phyloP scores from a whole-genome alignment of 2,329 filamentous ascomycete species.

The Mycosphaerella arachidis region DNA sequence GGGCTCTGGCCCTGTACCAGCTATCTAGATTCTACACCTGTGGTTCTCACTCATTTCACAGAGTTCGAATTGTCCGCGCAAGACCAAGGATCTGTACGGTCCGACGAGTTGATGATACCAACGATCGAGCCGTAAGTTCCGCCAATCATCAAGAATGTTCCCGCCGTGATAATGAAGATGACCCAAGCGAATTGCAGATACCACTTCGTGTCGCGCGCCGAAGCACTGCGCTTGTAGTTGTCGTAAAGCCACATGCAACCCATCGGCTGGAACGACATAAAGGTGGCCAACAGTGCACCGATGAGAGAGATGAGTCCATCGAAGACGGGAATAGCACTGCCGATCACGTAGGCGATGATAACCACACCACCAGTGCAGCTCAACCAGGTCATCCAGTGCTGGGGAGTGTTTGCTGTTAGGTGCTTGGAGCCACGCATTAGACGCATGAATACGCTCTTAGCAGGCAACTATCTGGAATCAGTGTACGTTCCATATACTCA shows the following conservation, averaged over 20 bases:
- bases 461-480: constrained; percentile 16
- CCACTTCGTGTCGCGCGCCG: constrained; percentile 6
- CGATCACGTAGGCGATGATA: constrained; percentile 23
- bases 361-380: constrained; percentile 18
- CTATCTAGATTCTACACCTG: neutral
- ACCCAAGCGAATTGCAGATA: constrained; percentile 10
- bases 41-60: neutral
- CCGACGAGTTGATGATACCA: constrained; percentile 33
- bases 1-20: neutral
- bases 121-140: constrained; percentile 45
- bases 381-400: constrained; percentile 22
- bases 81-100: constrained; percentile 17
- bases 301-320: constrained; percentile 23
- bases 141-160: constrained; percentile 40
- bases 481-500: neutral
- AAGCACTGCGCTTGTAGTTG: constrained; percentile 31
- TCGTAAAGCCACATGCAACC: constrained; percentile 44
- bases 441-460: constrained; percentile 28
- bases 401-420: constrained; percentile 20
- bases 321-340: constrained; percentile 24
- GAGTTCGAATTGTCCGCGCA: constrained; percentile 24
- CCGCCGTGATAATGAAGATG: constrained; percentile 34
- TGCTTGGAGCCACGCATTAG: constrained; percentile 25
- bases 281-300: constrained; percentile 24
- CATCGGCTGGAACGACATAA: constrained; percentile 30